These are phyloP conservation scores for Euphorbia pulcherrima DNA, from an alignment of 345 rosid genomes.

Conservation along the genomic window DNA sequence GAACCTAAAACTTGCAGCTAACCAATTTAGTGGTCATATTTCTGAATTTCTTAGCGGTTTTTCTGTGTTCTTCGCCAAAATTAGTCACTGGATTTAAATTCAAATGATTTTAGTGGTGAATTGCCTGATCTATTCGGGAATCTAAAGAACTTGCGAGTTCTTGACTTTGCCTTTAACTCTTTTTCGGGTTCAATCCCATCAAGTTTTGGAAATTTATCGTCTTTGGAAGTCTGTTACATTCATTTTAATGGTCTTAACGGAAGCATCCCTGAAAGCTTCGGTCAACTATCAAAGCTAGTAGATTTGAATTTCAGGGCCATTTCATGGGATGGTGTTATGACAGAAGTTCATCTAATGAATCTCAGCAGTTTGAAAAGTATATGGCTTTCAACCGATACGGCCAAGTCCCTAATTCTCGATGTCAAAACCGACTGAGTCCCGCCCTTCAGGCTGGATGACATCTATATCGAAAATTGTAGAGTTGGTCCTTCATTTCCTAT, in stretches of 20 bases:
- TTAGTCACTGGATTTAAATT: conserved; percentile 28
- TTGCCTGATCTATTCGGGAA: conserved; percentile 11
- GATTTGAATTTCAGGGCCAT: conserved; percentile 7
- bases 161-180: conserved; percentile 10
- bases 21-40: conserved; percentile 36
- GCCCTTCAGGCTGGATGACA: conserved; percentile 9
- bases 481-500: conserved; percentile 15
- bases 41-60: conserved; percentile 35
- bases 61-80: conserved; percentile 21
- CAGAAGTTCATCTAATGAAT: conserved; percentile 17
- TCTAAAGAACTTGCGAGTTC: conserved; percentile 12
- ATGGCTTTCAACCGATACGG: background rate
- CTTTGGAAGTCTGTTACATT: conserved; percentile 10
- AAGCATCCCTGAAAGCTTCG: conserved; percentile 23
- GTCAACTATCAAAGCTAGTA: conserved; percentile 12
- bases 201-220: conserved; percentile 12
- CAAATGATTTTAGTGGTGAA: conserved; percentile 7
- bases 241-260: conserved; percentile 19
- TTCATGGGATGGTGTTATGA: conserved; percentile 22
- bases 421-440: conserved; percentile 14
- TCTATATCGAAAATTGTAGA: conserved; percentile 10
- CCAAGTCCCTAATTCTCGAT: conserved; percentile 1
- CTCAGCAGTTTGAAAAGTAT: conserved; percentile 17
- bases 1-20: conserved; percentile 44
- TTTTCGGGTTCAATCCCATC: conserved; percentile 18